These are phyloP conservation scores for Jamesozyma hellenica DNA, from an alignment of 805 yeast genomes.

Conservation along the genomic window DNA sequence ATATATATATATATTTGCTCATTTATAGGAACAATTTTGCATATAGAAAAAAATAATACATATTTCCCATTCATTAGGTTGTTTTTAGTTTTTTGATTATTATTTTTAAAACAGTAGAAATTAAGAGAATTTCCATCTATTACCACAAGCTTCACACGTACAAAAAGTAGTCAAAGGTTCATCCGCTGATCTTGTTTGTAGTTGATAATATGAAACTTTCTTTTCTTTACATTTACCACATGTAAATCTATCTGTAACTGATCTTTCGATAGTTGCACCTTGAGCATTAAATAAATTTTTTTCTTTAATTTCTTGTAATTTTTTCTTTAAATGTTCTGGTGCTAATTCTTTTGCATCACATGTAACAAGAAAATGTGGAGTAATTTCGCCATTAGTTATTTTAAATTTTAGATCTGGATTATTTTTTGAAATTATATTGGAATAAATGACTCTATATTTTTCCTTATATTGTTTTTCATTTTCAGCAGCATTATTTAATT, in stretches of 20 bases:
- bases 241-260: constrained; percentile 90
- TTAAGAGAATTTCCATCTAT: constrained; percentile 92
- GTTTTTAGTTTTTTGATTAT: no score
- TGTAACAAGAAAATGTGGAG: constrained; percentile 53
- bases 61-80: no score
- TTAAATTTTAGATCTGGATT: constrained; percentile 75
- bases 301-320: constrained; percentile 74
- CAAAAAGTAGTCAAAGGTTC: constrained; percentile 97
- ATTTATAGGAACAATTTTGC: no score
- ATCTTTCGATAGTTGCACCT: constrained; percentile 92
- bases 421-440: constrained; percentile 80
- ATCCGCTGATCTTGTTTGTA: constrained; percentile 98
- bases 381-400: constrained; percentile 56
- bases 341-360: constrained; percentile 96
- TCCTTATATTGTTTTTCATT: constrained; percentile 53
- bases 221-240: constrained; percentile 97
- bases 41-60: no score
- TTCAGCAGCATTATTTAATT: constrained; percentile 46
- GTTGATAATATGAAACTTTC: constrained; percentile 92
- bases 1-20: no score
- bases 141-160: constrained; percentile 95
- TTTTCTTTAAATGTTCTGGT: constrained; percentile 78
- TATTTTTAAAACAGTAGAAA: no score
- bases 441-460: constrained; percentile 74
- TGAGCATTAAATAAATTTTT: constrained; percentile 92